Base-by-base conservation (phyloP, 83 land plant genomes). In the Diphasiastrum complanatum region DNA sequence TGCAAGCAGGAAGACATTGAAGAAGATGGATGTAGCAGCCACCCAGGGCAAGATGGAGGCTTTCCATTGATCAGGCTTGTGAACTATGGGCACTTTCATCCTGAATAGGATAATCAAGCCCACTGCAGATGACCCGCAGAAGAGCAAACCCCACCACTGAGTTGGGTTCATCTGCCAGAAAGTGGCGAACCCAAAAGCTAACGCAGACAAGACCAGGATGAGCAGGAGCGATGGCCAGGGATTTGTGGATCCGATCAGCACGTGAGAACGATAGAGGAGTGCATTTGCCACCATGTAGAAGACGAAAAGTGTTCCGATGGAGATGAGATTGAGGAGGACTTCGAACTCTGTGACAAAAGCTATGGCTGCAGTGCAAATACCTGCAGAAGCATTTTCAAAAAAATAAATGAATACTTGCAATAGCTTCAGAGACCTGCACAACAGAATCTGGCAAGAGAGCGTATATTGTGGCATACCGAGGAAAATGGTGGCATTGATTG, bases 1-100 rank as follows among this genome's bases (percentile, higher is more conserved):
- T 16, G 36, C 67, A 24, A 50, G 19, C 38, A 64, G 58, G 33
- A 48, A 64, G 22, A 64, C 67, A 32, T 64, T 64, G 41, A 64
- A 36, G 35, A 49, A 64, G 33, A 64, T 64, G 22, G 67, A 64
- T 16, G 35, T n/a, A 23, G 58, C 33, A 0, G 67, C 59, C 3
- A 64, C 10, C 37, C 36, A 64, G 4, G 67, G 67, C 67, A 50
- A 49, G 5, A 49, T 5, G 2, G 67, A 36, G 30, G 59, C 65
- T 5, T 38, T 34, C 67, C 67, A n/a, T n/a, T n/a, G n/a, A n/a
- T n/a, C n/a, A n/a, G 51, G 51, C 18, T 18, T 6, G 18, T 48
- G 51, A 6, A 24, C 51, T 18, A 18, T 6, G 23, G 51, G 51
- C 5, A 48, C 51, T 48, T 48, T 48, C 51, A 18, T 18, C 51